These are phyloP conservation scores for Ophiocordyceps robertsii DNA, from an alignment of 2,329 filamentous ascomycete species.

Conservation along the genomic window DNA sequence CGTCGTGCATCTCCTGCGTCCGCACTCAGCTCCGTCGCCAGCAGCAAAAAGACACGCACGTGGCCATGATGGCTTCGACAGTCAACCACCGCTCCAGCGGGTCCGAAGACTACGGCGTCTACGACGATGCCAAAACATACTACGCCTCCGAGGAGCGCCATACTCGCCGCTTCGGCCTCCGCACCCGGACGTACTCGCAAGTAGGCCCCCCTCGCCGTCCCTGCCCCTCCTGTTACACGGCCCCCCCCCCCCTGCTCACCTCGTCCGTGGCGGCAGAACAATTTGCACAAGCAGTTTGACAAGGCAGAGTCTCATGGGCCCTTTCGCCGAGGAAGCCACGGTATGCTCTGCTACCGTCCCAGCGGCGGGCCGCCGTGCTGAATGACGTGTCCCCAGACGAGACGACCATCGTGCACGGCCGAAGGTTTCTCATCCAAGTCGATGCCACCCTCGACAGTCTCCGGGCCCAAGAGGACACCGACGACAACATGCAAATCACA, in stretches of 20 bases:
- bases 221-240: background rate
- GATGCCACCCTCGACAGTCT: slow-evolving; percentile 70
- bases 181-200: slow-evolving; percentile 44
- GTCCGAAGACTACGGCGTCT: slow-evolving; percentile 36
- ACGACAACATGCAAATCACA: slow-evolving; percentile 92
- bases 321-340: slow-evolving; percentile 45
- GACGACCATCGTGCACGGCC: slow-evolving; percentile 46
- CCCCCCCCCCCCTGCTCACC: background rate
- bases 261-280: slow-evolving; percentile 31
- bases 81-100: slow-evolving; percentile 16
- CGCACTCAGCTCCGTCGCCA: background rate
- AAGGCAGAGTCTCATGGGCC: slow-evolving; percentile 37
- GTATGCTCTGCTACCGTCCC: slow-evolving; percentile 19
- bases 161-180: slow-evolving; percentile 30
- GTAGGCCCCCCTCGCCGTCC: slow-evolving; percentile 21
- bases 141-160: slow-evolving; percentile 43
- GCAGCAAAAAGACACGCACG: background rate
- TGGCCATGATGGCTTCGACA: slow-evolving; percentile 12
- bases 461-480: slow-evolving; percentile 78
- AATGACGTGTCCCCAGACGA: slow-evolving; percentile 45
- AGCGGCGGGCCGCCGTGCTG: background rate
- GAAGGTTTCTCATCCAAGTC: slow-evolving; percentile 78
- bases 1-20: background rate
- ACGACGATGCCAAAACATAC: slow-evolving; percentile 45
- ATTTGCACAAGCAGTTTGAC: slow-evolving; percentile 38